phyloP scores from a whole-genome alignment of 345 rosid species.

The Salix udensis region DNA sequence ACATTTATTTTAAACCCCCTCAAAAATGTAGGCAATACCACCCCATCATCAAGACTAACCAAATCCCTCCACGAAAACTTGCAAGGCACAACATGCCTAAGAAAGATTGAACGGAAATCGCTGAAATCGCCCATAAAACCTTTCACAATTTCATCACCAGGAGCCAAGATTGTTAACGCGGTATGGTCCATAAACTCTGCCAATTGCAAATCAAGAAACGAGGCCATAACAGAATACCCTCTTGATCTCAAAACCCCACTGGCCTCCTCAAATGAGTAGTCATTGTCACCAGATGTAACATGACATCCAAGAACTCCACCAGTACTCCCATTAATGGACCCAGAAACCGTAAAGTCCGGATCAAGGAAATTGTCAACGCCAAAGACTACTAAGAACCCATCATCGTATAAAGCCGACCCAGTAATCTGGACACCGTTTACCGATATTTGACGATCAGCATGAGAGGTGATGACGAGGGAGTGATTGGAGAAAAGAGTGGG shows the following conservation, averaged over 20 bases:
- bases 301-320: neutral
- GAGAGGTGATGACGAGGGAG: constrained; percentile 22
- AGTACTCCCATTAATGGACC: neutral
- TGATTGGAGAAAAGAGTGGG: constrained; percentile 28
- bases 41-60: constrained; percentile 11
- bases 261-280: constrained; percentile 17
- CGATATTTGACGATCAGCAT: neutral
- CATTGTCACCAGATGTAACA: neutral
- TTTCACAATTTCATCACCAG: constrained; percentile 12
- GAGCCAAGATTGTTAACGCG: constrained; percentile 35
- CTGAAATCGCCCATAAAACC: constrained; percentile 2
- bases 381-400: constrained; percentile 29
- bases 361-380: constrained; percentile 28
- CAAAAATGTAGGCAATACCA: constrained; percentile 11
- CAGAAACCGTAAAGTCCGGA: constrained; percentile 8
- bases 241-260: constrained; percentile 7
- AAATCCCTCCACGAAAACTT: constrained; percentile 18
- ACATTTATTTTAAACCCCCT: constrained; percentile 29
- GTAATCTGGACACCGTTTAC: constrained; percentile 27
- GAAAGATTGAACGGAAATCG: constrained; percentile 11
- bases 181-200: constrained; percentile 1
- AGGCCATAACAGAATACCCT: constrained; percentile 32
- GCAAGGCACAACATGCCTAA: constrained; percentile 29
- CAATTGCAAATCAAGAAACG: constrained; percentile 35
- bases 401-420: constrained; percentile 15